Evolutionary conservation across 2,329 filamentous ascomycete genomes (phyloP), one percentile per base, ranked within the genome.

Genomic region (Cryphonectria carpinicola): DNA sequence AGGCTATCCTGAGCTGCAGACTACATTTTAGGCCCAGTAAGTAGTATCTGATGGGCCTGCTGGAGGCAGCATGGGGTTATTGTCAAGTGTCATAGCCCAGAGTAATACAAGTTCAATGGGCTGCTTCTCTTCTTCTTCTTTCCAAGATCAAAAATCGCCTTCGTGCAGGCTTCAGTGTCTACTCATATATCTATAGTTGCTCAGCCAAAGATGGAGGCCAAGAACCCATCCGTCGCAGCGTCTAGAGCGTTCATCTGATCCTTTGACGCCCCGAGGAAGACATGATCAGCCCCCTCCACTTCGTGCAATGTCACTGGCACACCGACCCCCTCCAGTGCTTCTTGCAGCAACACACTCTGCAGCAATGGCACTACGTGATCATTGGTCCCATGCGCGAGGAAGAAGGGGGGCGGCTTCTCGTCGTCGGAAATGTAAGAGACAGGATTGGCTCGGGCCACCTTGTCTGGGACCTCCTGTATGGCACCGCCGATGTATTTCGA

Each of bases 1-100:
- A 71, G 88, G 92, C 10, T 93, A 92, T 76, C 86, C 89, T 0
- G 85, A 87, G 72, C 78, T 93, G 63, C 84, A 85, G 73, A 90
- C 89, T 0, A 90, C 88, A 0, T 93, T 84, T 39, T 80, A 72
- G 62, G 22, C 22, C 22, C 46, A 3, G n/a, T n/a, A 10, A 28
- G 37, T 39, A 39, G 37, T n/a, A n/a, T 11, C 37, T 39, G 10
- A 13, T 11, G 37, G 37, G 37, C 37, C 37, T 39, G 37, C 37
- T 39, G 10, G 37, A 39, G 37, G 37, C 37, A 39, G 37, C 10
- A 39, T 13, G 10, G 37, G 37, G 13, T 39, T 3, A 39, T 39
- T 39, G 10, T 11, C 0, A 39, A 39, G 37, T 39, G 10, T 11
- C 37, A 49, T 49, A 39, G 19, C 6, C 17, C 19, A 49, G 8